phyloP scores from a whole-genome alignment of 2,329 filamentous ascomycete genomes.

The Xylariaceae sp. region DNA sequence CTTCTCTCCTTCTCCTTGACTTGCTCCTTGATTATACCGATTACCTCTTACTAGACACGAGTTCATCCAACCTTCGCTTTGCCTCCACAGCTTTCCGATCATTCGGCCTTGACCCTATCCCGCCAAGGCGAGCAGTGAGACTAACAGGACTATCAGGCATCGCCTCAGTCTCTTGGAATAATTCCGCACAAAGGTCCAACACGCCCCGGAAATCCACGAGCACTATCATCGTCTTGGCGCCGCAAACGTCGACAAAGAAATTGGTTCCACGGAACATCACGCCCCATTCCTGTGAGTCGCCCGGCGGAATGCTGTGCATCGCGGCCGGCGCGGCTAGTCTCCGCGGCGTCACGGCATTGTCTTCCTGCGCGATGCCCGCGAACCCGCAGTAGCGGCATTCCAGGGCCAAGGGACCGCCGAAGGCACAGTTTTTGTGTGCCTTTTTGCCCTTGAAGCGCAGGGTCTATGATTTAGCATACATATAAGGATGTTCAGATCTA shows the following conservation, averaged over 20 bases:
- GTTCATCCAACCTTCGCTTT: background rate
- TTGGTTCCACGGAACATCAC: constrained; percentile 21
- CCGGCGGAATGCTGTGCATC: constrained; percentile 21
- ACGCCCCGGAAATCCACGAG: constrained; percentile 15
- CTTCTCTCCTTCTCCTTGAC: background rate
- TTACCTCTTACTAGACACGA: background rate
- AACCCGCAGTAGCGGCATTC: constrained; percentile 28
- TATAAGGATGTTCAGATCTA: background rate
- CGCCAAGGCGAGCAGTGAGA: background rate
- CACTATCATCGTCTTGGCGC: constrained; percentile 18
- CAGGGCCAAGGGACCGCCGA: constrained; percentile 4
- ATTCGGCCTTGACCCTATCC: background rate
- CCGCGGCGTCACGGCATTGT: constrained; percentile 5
- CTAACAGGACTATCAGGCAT: constrained; percentile 1
- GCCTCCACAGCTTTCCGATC: background rate
- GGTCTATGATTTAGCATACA: background rate
- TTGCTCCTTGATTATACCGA: background rate
- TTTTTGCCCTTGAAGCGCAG: background rate
- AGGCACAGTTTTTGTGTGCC: background rate
- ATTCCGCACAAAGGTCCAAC: constrained; percentile 14
- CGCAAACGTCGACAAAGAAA: constrained; percentile 24
- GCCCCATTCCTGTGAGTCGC: constrained; percentile 9
- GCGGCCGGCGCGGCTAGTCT: constrained; percentile 24
- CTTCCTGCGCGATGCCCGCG: constrained; percentile 10
- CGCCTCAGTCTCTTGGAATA: constrained; percentile 7